These are phyloP conservation scores for Sporothrix humicola DNA, from an alignment of 2,329 filamentous ascomycete genomes.

Conservation along the genomic window DNA sequence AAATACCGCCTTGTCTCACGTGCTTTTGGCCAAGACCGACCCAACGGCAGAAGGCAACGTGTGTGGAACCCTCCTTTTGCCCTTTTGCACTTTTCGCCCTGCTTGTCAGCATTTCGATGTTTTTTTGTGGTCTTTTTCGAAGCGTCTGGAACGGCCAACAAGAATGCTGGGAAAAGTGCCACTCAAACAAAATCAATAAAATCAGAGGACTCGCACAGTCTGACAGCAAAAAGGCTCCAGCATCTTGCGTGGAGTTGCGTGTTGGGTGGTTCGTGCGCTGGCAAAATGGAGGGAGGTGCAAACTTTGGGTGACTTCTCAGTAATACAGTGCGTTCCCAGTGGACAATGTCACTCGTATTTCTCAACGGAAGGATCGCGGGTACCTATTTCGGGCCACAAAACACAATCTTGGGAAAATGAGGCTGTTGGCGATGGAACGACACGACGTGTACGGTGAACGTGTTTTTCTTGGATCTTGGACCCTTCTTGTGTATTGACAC, in stretches of 20 bases:
- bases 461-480: background rate
- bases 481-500: too few species aligned
- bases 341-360: background rate
- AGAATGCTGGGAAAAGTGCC: too few species aligned
- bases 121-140: background rate
- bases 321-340: background rate
- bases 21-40: constrained; percentile 9
- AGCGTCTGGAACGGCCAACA: constrained; percentile 21
- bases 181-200: too few species aligned
- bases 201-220: too few species aligned
- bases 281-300: background rate
- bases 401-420: constrained; percentile 20
- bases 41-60: background rate
- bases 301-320: background rate
- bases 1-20: constrained; percentile 6
- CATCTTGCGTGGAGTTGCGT: constrained; percentile 7
- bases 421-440: constrained; percentile 3
- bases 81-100: background rate
- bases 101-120: background rate
- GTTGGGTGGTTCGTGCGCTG: background rate
- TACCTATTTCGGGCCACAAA: constrained; percentile 21
- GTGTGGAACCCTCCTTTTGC: background rate
- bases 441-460: background rate
- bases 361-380: constrained; percentile 6
- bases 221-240: background rate